Evolutionary conservation across 1,139 yeast species (phyloP).

Genomic region (Meyerozyma sp.): DNA sequence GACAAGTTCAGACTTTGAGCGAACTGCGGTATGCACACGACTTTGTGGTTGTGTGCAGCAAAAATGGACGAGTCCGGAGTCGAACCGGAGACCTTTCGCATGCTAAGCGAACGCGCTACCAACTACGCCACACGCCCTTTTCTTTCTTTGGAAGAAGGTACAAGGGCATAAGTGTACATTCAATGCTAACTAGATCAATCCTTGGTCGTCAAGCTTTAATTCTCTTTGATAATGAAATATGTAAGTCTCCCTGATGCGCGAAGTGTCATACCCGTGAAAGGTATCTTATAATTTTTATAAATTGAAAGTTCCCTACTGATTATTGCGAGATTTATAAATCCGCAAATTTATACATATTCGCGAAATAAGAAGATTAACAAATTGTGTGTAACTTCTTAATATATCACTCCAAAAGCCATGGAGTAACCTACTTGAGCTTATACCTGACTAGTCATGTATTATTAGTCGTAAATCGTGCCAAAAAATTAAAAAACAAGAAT

Average conservation of each 20-base stretch:
- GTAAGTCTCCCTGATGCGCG: no score
- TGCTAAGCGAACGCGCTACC: conserved; percentile 92
- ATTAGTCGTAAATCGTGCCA: not conserved
- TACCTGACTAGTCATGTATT: not conserved
- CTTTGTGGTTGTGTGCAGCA: conserved; percentile 10
- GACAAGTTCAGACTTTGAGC: not conserved
- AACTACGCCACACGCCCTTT: conserved; percentile 86
- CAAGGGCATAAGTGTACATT: no score
- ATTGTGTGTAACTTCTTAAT: not conserved
- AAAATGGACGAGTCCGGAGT: conserved; percentile 80
- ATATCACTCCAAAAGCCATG: no score
- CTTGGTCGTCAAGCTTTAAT: no score
- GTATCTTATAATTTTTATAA: no score
- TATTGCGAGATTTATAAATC: not conserved
- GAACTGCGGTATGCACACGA: not conserved
- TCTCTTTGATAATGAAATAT: no score
- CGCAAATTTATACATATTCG: not conserved
- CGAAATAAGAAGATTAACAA: not conserved
- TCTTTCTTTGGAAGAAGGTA: conserved; percentile 13
- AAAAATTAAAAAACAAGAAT: conserved; percentile 19
- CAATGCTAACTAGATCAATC: no score
- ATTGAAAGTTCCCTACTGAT: no score
- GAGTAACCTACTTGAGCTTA: no score
- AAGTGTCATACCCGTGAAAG: no score
- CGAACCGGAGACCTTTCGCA: conserved; percentile 90